Evolutionary conservation across 768 basidiomycete genomes (phyloP).

Genomic region (Lyophyllum decastes): DNA sequence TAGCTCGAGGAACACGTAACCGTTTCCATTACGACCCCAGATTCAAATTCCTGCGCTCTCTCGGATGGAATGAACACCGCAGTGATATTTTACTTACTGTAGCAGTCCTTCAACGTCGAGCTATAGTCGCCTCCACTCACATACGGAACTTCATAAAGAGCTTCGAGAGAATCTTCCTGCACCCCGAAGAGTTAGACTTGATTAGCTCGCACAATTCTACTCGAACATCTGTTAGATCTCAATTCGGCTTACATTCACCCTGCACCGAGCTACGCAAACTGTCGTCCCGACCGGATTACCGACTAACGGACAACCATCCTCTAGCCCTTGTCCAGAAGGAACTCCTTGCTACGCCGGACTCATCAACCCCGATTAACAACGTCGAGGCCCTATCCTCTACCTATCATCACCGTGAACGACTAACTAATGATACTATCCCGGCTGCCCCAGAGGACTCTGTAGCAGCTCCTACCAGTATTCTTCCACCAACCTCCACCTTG

Average conservation of each 20-base stretch:
- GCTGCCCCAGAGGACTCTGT: not conserved
- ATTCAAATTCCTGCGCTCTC: not conserved
- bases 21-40: not conserved
- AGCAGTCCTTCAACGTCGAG: not conserved
- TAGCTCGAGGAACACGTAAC: not conserved
- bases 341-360: too few species aligned
- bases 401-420: not conserved
- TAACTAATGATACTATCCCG: not conserved
- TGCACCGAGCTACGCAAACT: not conserved
- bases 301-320: not conserved
- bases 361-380: too few species aligned
- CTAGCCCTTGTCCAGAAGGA: not conserved
- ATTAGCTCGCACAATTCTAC: constrained; percentile 11
- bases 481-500: not conserved
- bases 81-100: not conserved
- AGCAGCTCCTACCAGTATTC: not conserved
- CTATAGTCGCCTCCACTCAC: not conserved
- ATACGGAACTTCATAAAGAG: not conserved
- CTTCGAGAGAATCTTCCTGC: not conserved
- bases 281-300: not conserved
- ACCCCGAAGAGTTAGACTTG: constrained; percentile 2
- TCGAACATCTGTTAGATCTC: not conserved
- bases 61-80: not conserved
- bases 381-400: too few species aligned
- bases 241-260: not conserved